Evolutionary conservation across 2,329 filamentous ascomycete genomes (phyloP).

Genomic region (Hypomyces perniciosus): DNA sequence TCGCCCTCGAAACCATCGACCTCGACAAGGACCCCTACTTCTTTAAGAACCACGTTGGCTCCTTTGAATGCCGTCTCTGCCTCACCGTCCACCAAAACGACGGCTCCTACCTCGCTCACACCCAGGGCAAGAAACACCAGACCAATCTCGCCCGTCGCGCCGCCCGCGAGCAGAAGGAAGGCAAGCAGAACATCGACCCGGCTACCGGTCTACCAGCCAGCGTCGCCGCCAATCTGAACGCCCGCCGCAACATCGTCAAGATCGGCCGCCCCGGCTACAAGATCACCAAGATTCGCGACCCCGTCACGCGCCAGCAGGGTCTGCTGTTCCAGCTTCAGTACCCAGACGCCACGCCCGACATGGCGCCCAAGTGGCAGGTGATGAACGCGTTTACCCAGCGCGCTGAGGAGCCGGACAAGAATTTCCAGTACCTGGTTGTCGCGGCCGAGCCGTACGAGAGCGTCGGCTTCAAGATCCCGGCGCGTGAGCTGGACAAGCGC

Average conservation of each 20-base stretch:
- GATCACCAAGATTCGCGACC: conserved; percentile 92
- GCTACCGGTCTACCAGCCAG: conserved; percentile 66
- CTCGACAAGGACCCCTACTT: conserved; percentile 99
- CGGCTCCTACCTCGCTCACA: conserved; percentile 96
- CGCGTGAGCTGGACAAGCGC: conserved; percentile 82
- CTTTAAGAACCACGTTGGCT: conserved; percentile 99
- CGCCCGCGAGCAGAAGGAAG: conserved; percentile 90
- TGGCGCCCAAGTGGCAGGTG: conserved; percentile 80
- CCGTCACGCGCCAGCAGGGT: conserved; percentile 80
- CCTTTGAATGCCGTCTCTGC: conserved; percentile 95
- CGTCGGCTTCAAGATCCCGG: conserved; percentile 92
- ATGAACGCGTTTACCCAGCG: conserved; percentile 98
- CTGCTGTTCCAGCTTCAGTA: conserved; percentile 95
- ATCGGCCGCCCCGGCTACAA: conserved; percentile 96
- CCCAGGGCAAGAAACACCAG: conserved; percentile 97
- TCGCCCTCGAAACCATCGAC: conserved; percentile 97
- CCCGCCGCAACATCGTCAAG: conserved; percentile 78
- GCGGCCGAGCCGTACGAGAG: conserved; percentile 98
- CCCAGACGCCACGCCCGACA: conserved; percentile 74
- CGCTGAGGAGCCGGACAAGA: conserved; percentile 88
- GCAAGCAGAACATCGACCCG: conserved; percentile 62
- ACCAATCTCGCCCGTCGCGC: conserved; percentile 94
- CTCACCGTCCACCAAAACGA: conserved; percentile 98
- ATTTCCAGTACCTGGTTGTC: conserved; percentile 89
- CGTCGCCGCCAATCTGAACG: conserved; percentile 63